phyloP scores from a whole-genome alignment of 2,329 filamentous ascomycete species.

The Epichloe glyceriae region DNA sequence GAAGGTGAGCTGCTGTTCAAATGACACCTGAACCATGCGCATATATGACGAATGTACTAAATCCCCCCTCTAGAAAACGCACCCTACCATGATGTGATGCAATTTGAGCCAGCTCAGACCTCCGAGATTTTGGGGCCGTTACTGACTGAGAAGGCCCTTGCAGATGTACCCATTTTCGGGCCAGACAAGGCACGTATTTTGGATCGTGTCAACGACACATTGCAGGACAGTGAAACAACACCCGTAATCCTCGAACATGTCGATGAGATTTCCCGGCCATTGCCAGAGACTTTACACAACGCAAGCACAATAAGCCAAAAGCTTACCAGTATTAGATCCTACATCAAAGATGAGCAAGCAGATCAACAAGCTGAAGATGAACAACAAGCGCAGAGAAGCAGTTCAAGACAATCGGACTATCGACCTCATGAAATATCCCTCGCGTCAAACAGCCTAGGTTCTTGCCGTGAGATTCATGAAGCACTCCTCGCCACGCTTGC shows the following conservation, averaged over 20 bases:
- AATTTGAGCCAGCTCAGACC: conserved; percentile 42
- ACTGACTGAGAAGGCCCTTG: conserved; percentile 38
- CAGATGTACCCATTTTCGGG: conserved; percentile 45
- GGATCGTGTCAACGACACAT: conserved; percentile 27
- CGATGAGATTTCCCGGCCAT: conserved; percentile 19
- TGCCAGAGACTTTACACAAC: conserved; percentile 29
- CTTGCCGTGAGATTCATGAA: conserved; percentile 47
- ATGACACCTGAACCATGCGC: background rate
- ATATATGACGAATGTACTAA: conserved; percentile 7
- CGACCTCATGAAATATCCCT: conserved; percentile 24
- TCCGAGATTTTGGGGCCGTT: conserved; percentile 41
- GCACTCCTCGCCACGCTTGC: conserved; percentile 33
- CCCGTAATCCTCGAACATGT: conserved; percentile 24
- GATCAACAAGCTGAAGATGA: conserved; percentile 12
- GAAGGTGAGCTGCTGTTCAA: conserved; percentile 27
- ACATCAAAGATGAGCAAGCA: conserved; percentile 19
- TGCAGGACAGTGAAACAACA: conserved; percentile 22
- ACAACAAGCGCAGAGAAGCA: conserved; percentile 13
- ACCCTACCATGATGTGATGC: conserved; percentile 42
- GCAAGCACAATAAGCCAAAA: conserved; percentile 35
- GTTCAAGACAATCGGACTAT: conserved; percentile 16
- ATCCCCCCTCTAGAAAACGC: conserved; percentile 26
- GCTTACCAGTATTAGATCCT: conserved; percentile 31
- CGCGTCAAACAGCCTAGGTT: conserved; percentile 26
- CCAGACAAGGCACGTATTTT: conserved; percentile 31